A percentile compares a stretch with the other conserved stretches of the same genome.
Conservation (phyloP, 345 rosid species). For the Eucalyptus shirleyi region DNA sequence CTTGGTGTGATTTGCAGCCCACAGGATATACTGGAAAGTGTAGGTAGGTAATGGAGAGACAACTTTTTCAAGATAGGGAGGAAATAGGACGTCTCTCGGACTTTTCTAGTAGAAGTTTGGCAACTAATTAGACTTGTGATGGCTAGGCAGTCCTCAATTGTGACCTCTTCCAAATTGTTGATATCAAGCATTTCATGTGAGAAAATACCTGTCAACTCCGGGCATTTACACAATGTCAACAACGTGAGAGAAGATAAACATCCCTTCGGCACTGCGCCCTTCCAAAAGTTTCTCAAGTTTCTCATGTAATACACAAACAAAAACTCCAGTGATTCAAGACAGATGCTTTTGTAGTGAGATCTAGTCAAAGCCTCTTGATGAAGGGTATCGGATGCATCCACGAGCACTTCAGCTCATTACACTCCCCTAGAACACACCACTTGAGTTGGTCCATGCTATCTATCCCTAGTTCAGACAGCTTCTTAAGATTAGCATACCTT, state of each 20-base stretch:
- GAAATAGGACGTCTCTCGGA: too few relatives aligned
- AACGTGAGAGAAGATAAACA: not conserved
- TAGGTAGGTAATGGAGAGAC: too few relatives aligned
- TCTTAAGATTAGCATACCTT: not conserved
- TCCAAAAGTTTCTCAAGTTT: not conserved
- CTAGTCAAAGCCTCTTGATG: not conserved
- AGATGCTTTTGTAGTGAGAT: not conserved
- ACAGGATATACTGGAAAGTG: too few relatives aligned
- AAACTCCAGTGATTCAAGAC: not conserved
- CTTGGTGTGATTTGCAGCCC: too few relatives aligned
- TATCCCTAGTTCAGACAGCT: slow-evolving; percentile 2
- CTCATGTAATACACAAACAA: slow-evolving; percentile 3
- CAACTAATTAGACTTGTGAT: not conserved
- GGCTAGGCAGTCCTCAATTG: not conserved
- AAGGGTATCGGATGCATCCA: not conserved
- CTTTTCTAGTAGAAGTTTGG: too few relatives aligned
- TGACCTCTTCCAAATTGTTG: not conserved
- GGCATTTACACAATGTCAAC: not conserved
- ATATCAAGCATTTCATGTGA: not conserved
- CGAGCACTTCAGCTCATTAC: not conserved
- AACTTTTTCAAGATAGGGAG: too few relatives aligned
- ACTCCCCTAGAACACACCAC: slow-evolving; percentile 9
- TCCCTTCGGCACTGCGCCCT: not conserved
- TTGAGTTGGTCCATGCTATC: not conserved
- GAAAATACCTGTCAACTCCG: not conserved